A percentile compares a stretch with the other conserved stretches of the same genome.
These are phyloP conservation scores for Macadamia tetraphylla DNA, from an alignment of 164 flowering plant species.

Conservation along the genomic window DNA sequence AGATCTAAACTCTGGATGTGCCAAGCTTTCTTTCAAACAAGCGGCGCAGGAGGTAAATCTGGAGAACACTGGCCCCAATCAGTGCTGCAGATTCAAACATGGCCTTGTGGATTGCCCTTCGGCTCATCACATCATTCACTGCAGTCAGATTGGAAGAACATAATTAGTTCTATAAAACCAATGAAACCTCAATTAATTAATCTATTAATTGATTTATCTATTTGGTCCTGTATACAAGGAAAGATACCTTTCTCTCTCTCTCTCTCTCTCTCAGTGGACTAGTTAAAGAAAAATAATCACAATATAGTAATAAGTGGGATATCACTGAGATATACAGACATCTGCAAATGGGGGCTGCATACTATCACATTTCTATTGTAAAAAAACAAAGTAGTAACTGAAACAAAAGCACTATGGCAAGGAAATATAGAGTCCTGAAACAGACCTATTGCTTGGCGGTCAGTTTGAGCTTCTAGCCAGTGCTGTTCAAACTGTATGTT, in stretches of 20 bases:
- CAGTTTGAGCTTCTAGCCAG: conserved; percentile 97
- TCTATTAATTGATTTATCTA: too few species aligned
- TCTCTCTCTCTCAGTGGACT: too few species aligned
- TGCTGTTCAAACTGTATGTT: conserved; percentile 95
- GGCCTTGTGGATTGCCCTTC: conserved; percentile 81
- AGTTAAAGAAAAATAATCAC: too few species aligned
- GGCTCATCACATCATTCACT: conserved; percentile 91
- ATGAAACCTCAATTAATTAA: background rate
- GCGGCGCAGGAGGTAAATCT: conserved; percentile 82
- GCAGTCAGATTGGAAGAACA: conserved; percentile 20
- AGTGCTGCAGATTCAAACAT: conserved; percentile 75
- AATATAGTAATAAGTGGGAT: background rate
- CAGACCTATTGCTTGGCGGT: conserved; percentile 82
- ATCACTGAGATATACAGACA: too few species aligned
- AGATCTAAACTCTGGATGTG: conserved; percentile 52
- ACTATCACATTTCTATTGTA: too few species aligned
- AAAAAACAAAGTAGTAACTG: too few species aligned
- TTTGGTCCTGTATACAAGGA: too few species aligned
- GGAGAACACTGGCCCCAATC: conserved; percentile 73
- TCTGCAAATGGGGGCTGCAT: too few species aligned
- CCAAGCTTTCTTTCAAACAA: conserved; percentile 84
- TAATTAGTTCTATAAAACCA: background rate
- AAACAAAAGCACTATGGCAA: too few species aligned
- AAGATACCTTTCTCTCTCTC: too few species aligned
- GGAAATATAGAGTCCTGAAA: background rate